Base-by-base conservation (phyloP, 2,329 filamentous ascomycete species). In the Aspergillus sp. region DNA sequence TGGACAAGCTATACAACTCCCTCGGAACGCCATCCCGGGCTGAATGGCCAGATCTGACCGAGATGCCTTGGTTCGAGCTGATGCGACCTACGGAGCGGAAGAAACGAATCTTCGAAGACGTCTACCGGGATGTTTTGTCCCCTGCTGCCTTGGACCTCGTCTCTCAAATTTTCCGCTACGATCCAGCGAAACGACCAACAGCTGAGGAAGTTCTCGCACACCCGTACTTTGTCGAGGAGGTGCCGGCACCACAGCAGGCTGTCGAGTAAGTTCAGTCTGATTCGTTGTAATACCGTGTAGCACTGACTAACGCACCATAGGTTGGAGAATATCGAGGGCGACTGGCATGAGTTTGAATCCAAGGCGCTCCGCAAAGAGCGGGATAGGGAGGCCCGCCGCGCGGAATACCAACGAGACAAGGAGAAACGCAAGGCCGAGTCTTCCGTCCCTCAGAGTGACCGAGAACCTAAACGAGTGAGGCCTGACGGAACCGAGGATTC, bases 321-420 rank as follows among this genome's bases (percentile, higher is more conserved):
- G 65, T 81, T 99, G 46, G 85, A 87, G 54, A 78, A 86, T 45
- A 81, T 99, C 26, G 84, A 94, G 62, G 94, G 94, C 19, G 94
- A 99, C 64, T 99, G 94, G 94, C 94, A 99, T 68, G 94, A 99
- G 69, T 96, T 97, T 65, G 94, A 99, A 75, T 95, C 90, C 51
- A 99, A 99, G 75, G 92, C 91, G 14, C 79, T 96, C 22, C 82
- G 94, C 30, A 94, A 94, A 61, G 92, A 96, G 70, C 93, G 91
- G 51, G 83, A 86, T 54, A 79, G 80, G 56, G 82, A 85, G 62
- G 77, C 76, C 16, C 71, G 80, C 49, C 73, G 75, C 43, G 73
- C 65, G 51, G 74, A 76, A 53, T 67, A 73, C 30, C 70, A 73
- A 55, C 74, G 74, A 57, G 74, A 78, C 52, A 75, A 74, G 58